Base-by-base conservation (phyloP, 305 asterid species). In the Vinca major region DNA sequence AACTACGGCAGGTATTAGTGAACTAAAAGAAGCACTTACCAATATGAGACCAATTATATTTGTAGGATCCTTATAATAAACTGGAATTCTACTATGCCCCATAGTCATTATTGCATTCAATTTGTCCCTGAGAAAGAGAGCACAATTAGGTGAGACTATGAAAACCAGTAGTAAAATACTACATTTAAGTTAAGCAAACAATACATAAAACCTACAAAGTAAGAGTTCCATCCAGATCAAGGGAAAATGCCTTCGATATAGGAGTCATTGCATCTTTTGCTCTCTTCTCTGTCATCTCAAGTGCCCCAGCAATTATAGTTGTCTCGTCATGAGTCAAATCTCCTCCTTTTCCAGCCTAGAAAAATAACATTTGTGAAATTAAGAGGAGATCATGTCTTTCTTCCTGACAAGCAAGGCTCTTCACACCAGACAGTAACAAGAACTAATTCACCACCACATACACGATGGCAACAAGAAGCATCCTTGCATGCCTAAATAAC, bases 201-300 rank as follows among this genome's bases (percentile, higher is more conserved):
- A 74, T 56, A 48, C 62, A 73, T 73, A 64, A 48, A 78, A 85
- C 99, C 79, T 89, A 93, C 99, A 93, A 85, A 83, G 82, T 85
- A 78, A 93, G 97, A 54, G 80, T 81, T 75, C 86, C 92, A 63
- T 91, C 96, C 61, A 93, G 82, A 77, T 91, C 96, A 80, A 93
- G 86, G 72, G 97, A 93, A 78, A 93, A 93, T 78, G 99, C 99
- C 86, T 93, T 93, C 17, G 89, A 72, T 80, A 93, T 89, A 9
- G 96, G 96, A 60, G 99, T 91, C 99, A 91, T 93, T 56, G 99
- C 97, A 80, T 93, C 96, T 82, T 89, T 86, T 64, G 99, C 97
- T 45, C 95, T 89, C 81, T 93, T 93, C 73, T 84, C 93, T 0
- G 96, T 93, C 85, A 93, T 16, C 71, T 93, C 95, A 52, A 93